A percentile compares a stretch with the other conserved stretches of the same genome.
Evolutionary conservation across 2,329 filamentous ascomycete species (phyloP).

Genomic region (Salinomyces thailandicus): DNA sequence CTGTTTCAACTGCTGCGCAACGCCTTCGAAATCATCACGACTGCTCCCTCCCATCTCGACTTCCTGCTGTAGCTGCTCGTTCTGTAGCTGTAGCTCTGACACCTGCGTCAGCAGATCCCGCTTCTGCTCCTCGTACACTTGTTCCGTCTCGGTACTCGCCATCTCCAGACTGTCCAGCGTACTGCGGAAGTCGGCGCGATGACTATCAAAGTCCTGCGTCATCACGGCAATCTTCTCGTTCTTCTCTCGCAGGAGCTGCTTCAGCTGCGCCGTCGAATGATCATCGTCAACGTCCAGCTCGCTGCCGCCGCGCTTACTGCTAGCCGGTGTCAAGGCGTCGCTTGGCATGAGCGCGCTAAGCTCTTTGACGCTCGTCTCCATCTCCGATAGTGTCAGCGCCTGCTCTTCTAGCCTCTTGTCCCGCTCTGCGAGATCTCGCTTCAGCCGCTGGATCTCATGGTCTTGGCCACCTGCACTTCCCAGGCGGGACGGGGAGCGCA

Average conservation of each 20-base stretch:
- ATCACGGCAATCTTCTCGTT: conserved; percentile 93
- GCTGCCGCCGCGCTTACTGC: conserved; percentile 7
- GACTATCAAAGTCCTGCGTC: conserved; percentile 87
- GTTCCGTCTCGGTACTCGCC: conserved; percentile 87
- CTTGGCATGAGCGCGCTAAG: conserved; percentile 60
- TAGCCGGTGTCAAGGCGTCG: conserved; percentile 38
- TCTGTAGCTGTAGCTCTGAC: conserved; percentile 58
- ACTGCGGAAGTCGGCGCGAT: conserved; percentile 89
- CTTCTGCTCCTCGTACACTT: conserved; percentile 90
- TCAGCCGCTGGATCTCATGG: conserved; percentile 64
- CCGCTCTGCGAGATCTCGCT: conserved; percentile 65
- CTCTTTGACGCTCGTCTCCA: conserved; percentile 80
- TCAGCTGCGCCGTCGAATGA: conserved; percentile 46
- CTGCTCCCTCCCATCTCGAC: conserved; percentile 35
- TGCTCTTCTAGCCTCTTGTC: conserved; percentile 86
- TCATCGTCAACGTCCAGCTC: conserved; percentile 54
- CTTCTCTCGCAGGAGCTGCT: conserved; percentile 79
- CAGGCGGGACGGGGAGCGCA: conserved; percentile 29
- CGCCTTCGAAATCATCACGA: conserved; percentile 80
- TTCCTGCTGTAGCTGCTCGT: conserved; percentile 74
- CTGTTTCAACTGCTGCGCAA: conserved; percentile 85
- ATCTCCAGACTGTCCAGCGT: conserved; percentile 95
- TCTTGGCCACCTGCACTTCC: conserved; percentile 33
- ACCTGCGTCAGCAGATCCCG: conserved; percentile 76
- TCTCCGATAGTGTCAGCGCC: conserved; percentile 68